Base-by-base conservation (phyloP, 768 basidiomycete species). In the Termitomyces sp. region DNA sequence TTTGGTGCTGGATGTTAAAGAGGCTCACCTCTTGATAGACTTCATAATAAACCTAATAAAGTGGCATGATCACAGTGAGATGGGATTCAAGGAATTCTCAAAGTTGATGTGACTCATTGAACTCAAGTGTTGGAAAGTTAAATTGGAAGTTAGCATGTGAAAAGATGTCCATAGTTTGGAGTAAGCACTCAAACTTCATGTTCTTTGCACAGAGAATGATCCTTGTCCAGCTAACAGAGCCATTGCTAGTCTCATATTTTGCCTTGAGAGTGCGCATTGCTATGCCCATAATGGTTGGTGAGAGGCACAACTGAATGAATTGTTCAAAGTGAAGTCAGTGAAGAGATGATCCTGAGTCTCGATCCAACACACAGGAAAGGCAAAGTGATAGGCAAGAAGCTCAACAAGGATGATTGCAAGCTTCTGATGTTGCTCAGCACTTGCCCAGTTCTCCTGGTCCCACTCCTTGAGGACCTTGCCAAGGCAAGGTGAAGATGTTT, bases 91-190 rank as follows among this genome's bases (percentile, higher is more conserved):
- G 75, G 58, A 72, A 73, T 96, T 95, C 62, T 99, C 97, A 21
- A 98, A 80, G 69, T 98, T 97, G 59, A 98, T 83, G 77, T 3
- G 84, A 77, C n/a, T 84, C 77, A 19, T 77, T 65, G 0, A 84
- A 68, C 63, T 93, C 93, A 17, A 98, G 81, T 9, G 75, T 70
- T 19, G 96, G 97, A 87, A 96, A 98, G 19, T 92, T 89, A 73
- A 90, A 95, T 64, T 88, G 88, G 89, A 98, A 95, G 79, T 99
- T 99, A 66, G 97, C 97, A 52, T 96, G 93, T 57, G 97, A 95
- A 25, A 92, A 87, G 58, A 98, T 91, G 52, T 93, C 84, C 45
- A 98, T 85, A 35, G 90, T 94, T 73, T 97, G 92, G 43, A 98
- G 81, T 29, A 98, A 83, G 40, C 93, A 85, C 71, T 98, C 96